Evolutionary conservation across 148 eudicot species (phyloP), one percentile per base, ranked within the genome.

Genomic region (Diospyros lotus): DNA sequence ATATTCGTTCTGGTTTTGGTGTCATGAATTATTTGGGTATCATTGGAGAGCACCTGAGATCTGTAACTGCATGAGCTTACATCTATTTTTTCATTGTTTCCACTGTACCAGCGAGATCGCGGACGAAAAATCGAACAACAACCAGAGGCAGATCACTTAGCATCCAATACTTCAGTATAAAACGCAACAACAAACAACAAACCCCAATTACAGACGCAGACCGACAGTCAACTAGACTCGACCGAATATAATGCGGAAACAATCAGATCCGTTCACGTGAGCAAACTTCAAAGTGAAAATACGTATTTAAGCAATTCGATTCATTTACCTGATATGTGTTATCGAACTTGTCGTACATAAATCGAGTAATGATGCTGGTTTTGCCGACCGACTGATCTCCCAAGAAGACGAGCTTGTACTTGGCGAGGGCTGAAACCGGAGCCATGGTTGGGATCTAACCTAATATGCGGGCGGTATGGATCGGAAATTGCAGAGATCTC

Each of bases 371-470:
- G 79, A 90, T 88, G 87, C 94, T 86, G 81, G 94, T 90, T 88
- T 90, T 90, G 3, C 94, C 94, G 39, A 90, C 94, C 58, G 92
- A 88, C 80, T 90, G 94, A 86, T 90, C 94, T 62, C 94, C 94
- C 42, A 90, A 56, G 73, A 90, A 88, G 40, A 90, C 94, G 14
- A 90, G 90, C 76, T 88, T 90, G 84, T 90, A 90, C 76, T 90
- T 88, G 40, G 92, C 89, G 62, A 90, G 82, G 14, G 95, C 89
- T 58, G 95, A 90, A 9, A 90, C 95, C 18, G 79, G 89, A 80
- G 88, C 87, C 93, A 85, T 85, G 73, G 13, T 53, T 38, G 18
- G 10, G 59, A 69, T 52, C 72, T 51, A 69, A 9, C 9, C 58
- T 9, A 52, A 52, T 38, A 52, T 48, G 4, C 52, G 52, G 28